Conservation (phyloP, 2,329 filamentous ascomycete genomes). For the Beauveria scarabaeidicola region DNA sequence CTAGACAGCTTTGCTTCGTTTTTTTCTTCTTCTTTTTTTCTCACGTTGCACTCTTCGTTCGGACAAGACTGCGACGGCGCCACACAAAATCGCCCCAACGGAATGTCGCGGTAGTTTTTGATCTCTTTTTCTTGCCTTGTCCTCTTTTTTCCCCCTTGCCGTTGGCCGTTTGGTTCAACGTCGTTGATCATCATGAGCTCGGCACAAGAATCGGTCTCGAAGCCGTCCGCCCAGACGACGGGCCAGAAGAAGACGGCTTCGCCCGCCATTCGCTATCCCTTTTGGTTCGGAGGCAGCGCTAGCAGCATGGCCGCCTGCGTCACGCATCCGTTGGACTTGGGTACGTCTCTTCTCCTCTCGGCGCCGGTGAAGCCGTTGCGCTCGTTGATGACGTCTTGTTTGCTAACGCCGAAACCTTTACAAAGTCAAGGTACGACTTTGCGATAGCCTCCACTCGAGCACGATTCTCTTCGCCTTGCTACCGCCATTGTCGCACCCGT, state of each 20-base stretch:
- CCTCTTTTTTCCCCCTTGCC: neutral
- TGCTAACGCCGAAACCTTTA: slow-evolving; percentile 17
- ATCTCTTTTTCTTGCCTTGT: neutral
- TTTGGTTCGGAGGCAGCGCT: slow-evolving; percentile 95
- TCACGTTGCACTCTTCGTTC: neutral
- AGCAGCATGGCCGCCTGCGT: slow-evolving; percentile 86
- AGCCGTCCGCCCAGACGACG: slow-evolving; percentile 14
- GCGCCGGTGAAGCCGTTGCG: neutral
- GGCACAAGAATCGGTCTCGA: slow-evolving; percentile 13
- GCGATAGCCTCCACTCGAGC: neutral
- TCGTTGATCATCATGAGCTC: slow-evolving; percentile 3
- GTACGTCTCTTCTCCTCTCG: slow-evolving; percentile 41
- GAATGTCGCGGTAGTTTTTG: slow-evolving; percentile 7
- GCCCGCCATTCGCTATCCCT: slow-evolving; percentile 54
- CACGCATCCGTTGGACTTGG: slow-evolving; percentile 86
- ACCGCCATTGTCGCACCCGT: neutral
- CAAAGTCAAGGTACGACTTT: slow-evolving; percentile 42
- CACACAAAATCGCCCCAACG: neutral
- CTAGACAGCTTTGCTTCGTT: neutral
- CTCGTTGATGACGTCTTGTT: neutral
- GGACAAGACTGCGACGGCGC: neutral
- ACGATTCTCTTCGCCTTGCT: neutral
- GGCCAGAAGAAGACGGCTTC: slow-evolving; percentile 29
- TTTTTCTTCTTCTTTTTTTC: neutral
- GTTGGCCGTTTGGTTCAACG: neutral